These are phyloP conservation scores for Ochetophila trinervis DNA, from an alignment of 306 rosid species.

Conservation along the genomic window DNA sequence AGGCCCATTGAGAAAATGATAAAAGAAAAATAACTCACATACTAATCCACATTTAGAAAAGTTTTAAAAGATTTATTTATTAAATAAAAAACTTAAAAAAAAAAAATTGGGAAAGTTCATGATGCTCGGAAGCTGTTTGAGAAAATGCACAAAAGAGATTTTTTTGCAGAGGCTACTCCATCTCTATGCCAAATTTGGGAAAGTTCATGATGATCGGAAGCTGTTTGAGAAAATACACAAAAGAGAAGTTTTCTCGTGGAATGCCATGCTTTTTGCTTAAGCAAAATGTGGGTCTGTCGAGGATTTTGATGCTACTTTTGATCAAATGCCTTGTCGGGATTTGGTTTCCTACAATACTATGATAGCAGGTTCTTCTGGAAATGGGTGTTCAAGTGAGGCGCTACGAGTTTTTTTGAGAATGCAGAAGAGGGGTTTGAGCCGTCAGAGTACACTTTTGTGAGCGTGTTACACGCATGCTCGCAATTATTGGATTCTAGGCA, in stretches of 20 bases:
- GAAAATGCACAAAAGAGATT: slow-evolving; percentile 48
- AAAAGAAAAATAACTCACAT: too few relatives aligned
- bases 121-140: slow-evolving; percentile 52
- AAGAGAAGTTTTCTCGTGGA: slow-evolving; percentile 59
- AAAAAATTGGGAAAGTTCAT: slow-evolving; percentile 45
- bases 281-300: slow-evolving; percentile 12
- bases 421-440: slow-evolving; percentile 51
- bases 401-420: slow-evolving; percentile 38
- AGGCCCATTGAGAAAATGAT: too few relatives aligned
- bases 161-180: too few relatives aligned
- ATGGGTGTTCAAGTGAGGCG: slow-evolving; percentile 38
- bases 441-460: slow-evolving; percentile 49
- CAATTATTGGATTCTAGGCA: slow-evolving; percentile 22
- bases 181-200: slow-evolving; percentile 46
- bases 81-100: too few relatives aligned
- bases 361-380: slow-evolving; percentile 45
- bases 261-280: slow-evolving; percentile 48
- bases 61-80: too few relatives aligned
- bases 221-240: slow-evolving; percentile 52
- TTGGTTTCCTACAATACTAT: slow-evolving; percentile 53
- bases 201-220: slow-evolving; percentile 40
- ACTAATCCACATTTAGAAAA: too few relatives aligned
- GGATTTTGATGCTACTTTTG: slow-evolving; percentile 26
- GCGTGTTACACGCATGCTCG: slow-evolving; percentile 53
- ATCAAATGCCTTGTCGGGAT: slow-evolving; percentile 54